Conservation (phyloP, 352 stramenopile species). For the Phytophthora hibernalis region DNA sequence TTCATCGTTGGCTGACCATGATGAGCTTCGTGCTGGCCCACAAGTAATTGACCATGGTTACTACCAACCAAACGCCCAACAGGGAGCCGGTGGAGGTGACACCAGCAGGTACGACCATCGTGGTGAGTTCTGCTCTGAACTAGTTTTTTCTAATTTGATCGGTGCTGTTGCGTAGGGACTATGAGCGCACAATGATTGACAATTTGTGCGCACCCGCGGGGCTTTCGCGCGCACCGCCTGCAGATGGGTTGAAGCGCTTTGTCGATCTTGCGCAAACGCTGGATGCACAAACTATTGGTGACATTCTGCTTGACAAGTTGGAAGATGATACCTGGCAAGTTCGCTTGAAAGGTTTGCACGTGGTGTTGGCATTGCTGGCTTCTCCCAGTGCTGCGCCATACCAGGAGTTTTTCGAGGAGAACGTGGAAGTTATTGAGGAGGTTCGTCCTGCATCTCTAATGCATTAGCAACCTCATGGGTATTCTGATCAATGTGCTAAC, state of each 20-base stretch:
- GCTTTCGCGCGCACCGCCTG: slow-evolving; percentile 73
- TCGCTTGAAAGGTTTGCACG: slow-evolving; percentile 83
- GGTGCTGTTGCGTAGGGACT: slow-evolving; percentile 53
- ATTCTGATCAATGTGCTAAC: slow-evolving; percentile 1
- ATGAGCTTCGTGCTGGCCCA: slow-evolving; percentile 73
- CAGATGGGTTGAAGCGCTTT: slow-evolving; percentile 84
- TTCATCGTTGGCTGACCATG: slow-evolving; percentile 88
- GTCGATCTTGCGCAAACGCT: slow-evolving; percentile 88
- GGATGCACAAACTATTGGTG: slow-evolving; percentile 83
- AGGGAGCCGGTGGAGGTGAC: slow-evolving; percentile 71
- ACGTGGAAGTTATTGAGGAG: slow-evolving; percentile 83
- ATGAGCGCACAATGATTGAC: slow-evolving; percentile 88
- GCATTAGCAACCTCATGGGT: background rate
- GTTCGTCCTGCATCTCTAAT: slow-evolving; percentile 37
- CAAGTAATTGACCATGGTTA: slow-evolving; percentile 78
- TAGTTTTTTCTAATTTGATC: background rate
- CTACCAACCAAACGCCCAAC: slow-evolving; percentile 70
- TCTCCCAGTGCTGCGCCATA: slow-evolving; percentile 72
- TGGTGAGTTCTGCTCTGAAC: background rate
- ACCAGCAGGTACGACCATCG: slow-evolving; percentile 67
- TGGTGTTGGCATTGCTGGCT: slow-evolving; percentile 80
- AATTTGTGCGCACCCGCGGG: slow-evolving; percentile 80
- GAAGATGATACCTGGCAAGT: slow-evolving; percentile 87
- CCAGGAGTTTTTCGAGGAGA: slow-evolving; percentile 85
- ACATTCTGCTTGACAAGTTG: slow-evolving; percentile 88